These are phyloP conservation scores for Encephalitozoon hellem DNA, from an alignment of 371 early-diverging fungal genomes.

Conservation along the genomic window DNA sequence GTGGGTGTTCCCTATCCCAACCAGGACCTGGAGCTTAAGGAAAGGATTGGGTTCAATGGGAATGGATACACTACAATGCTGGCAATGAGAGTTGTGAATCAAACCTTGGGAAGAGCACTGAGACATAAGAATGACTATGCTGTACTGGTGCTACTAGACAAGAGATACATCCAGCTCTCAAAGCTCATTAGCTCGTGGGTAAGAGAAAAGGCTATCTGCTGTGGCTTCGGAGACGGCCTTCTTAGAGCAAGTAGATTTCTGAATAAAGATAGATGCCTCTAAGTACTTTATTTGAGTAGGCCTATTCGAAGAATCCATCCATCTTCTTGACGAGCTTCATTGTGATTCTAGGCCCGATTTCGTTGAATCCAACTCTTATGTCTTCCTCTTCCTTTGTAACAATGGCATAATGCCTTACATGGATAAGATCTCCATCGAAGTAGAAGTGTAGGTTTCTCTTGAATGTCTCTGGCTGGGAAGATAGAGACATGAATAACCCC, in stretches of 20 bases:
- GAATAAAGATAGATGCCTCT: background rate
- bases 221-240: constrained; percentile 14
- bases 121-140: constrained; percentile 74
- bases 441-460: constrained; percentile 31
- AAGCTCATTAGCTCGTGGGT: constrained; percentile 54
- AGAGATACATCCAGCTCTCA: constrained; percentile 59
- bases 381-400: constrained; percentile 15
- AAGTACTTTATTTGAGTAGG: background rate
- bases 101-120: constrained; percentile 76
- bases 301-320: constrained; percentile 16
- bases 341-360: constrained; percentile 47
- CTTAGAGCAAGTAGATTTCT: constrained; percentile 13
- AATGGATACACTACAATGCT: constrained; percentile 39
- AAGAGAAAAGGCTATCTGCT: constrained; percentile 7
- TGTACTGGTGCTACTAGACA: constrained; percentile 64
- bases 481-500: constrained; percentile 20
- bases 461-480: background rate
- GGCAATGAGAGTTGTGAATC: constrained; percentile 82
- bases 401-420: constrained; percentile 44
- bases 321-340: constrained; percentile 32
- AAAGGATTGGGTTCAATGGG: constrained; percentile 43
- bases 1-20: constrained; percentile 77
- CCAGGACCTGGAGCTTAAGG: constrained; percentile 67
- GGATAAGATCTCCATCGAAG: constrained; percentile 31
- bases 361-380: constrained; percentile 29